Base-by-base conservation (phyloP, 2,329 filamentous ascomycete species). In the Teratosphaeria pseudoeucalypti region DNA sequence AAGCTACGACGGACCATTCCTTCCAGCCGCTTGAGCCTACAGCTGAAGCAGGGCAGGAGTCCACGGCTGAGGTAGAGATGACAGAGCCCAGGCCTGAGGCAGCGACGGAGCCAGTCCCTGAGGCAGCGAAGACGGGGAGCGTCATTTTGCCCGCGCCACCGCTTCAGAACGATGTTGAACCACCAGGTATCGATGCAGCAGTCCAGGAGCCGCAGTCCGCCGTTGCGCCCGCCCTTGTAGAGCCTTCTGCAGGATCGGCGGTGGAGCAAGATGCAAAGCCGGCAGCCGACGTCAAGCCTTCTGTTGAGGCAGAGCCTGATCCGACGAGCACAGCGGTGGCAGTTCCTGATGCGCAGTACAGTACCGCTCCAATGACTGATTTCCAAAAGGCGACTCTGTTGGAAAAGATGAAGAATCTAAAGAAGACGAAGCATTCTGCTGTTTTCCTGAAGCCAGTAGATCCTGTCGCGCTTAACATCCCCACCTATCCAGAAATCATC, bases 371-470 rank as follows among this genome's bases (percentile, higher is more conserved):
- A 1, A 81, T 90, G 58, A 85, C 85, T 1, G 67, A 75, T 0
- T 78, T 79, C 57, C 84, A 88, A 65, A 79, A 79, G 59, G 82
- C 82, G 57, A 85, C 85, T 65, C 78, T 89, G 52, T 75, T 86
- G 37, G 83, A 85, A 62, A 80, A 86, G 34, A 76, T 92, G 57
- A 86, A 85, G 34, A 85, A 87, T 57, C 80, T 92, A 59, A 95
- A 95, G 77, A 94, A 95, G 75, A 92, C 90, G 54, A 90, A 92
- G 71, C 84, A 86, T 61, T 89, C 92, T 1, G 76, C 77, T 6
- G 82, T 87, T 58, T 97, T 96, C 77, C 81, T 84, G 63, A 81
- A 85, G 52, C 87, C 94, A 0, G 94, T 97, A 7, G 82, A 89
- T 71, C 83, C 81, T 47, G 77, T 92, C 27, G 89, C 88, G 74